Conservation (phyloP, 441 rosid species). For the Omphalea diandra region DNA sequence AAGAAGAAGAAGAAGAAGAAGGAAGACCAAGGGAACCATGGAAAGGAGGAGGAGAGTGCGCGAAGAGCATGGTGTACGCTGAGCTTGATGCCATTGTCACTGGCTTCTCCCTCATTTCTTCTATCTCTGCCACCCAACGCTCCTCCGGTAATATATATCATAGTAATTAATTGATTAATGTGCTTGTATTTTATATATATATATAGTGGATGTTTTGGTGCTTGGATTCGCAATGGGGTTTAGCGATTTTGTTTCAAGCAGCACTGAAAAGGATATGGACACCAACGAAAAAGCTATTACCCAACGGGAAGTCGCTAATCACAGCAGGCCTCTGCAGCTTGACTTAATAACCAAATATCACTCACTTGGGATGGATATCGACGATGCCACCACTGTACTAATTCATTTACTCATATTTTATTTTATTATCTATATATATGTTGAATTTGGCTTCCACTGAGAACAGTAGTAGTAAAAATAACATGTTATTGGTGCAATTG, state of each 20-base stretch:
- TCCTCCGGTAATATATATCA: conserved; percentile 30
- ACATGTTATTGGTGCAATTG: conserved; percentile 1
- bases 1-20: neutral
- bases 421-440: no score
- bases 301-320: conserved; percentile 34
- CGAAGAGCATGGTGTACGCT: conserved; percentile 37
- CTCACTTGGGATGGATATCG: conserved; percentile 35
- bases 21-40: conserved; percentile 31
- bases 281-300: conserved; percentile 30
- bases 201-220: conserved; percentile 32
- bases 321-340: conserved; percentile 8
- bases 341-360: conserved; percentile 30
- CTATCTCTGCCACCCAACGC: conserved; percentile 34
- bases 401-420: neutral
- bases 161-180: no score
- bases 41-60: conserved; percentile 41
- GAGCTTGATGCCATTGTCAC: conserved; percentile 44
- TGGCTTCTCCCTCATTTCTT: conserved; percentile 43
- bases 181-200: neutral
- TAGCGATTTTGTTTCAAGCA: conserved; percentile 34
- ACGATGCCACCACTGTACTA: conserved; percentile 34
- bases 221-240: conserved; percentile 40
- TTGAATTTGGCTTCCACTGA: no score
- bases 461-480: neutral
- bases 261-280: conserved; percentile 34